Evolutionary conservation across 106 monocot species (phyloP), one percentile per base, ranked within the genome.

Genomic region (Platanthera guangdongensis): DNA sequence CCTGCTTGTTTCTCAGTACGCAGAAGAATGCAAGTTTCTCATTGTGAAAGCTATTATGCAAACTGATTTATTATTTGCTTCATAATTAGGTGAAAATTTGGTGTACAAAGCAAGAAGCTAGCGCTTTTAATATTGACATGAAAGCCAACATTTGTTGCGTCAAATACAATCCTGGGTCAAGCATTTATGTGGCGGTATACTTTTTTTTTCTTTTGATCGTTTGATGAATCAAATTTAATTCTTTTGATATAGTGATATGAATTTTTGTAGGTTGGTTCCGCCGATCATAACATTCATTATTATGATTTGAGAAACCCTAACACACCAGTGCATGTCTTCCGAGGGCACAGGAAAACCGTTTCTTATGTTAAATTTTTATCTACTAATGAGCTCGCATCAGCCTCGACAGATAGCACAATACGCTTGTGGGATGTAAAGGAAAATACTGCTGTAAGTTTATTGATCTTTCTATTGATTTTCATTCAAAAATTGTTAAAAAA

Each of bases 121-220:
- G 96, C 73, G 96, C 81, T 16, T 81, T 93, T 51, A 96, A 93
- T 75, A 93, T 96, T 75, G 96, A 96, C 53, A 93, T 93, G 96
- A 96, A 96, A 77, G 96, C 96, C 46, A 96, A 96, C 79, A 96
- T 96, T 46, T 96, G 96, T 75, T 96, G 90, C 78, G 96, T 96
- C 60, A 96, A 96, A 85, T 96, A 96, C 70, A 96, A 96, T 83
- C 96, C 96, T 77, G 96, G 96, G 48, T 96, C 96, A 47, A 90
- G 90, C 76, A 75, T 78, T 80, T 76, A 87, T 77, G 85, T 96
- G 54, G 96, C 93, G 73, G 96, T 96, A 96, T 78, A 72, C 15
- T 67, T 28, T 53, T 63, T 72, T 70, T 15, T 12, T 39, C 16
- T 59, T 14, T 19, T 77, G n/a, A 46, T 30, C 63, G 4, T 50